Percentiles rank a stretch among this genome's conserved stretches.
These are phyloP conservation scores for Aegle marmelos DNA, from an alignment of 345 rosid genomes.

Conservation along the genomic window DNA sequence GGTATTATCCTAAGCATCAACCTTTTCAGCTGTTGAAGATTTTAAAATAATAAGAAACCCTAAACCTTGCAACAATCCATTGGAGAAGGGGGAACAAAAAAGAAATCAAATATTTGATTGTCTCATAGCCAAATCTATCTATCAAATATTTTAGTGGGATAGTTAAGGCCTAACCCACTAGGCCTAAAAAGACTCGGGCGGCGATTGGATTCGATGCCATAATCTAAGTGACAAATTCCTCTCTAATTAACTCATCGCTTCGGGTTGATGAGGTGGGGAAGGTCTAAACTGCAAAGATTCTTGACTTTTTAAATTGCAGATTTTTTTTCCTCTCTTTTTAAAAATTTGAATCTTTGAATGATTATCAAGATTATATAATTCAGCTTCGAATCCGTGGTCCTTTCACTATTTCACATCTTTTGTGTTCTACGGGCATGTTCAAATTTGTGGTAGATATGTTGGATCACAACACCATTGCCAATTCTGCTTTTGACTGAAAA, in stretches of 20 bases:
- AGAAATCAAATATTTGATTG: conserved; percentile 6
- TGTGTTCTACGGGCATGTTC: conserved; percentile 5
- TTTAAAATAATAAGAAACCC: not conserved
- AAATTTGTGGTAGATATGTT: conserved; percentile 5
- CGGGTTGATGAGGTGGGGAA: conserved; percentile 16
- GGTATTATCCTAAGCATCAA: conserved; percentile 3
- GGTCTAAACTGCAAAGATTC: conserved; percentile 23
- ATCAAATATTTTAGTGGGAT: no score
- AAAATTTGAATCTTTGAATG: conserved; percentile 25
- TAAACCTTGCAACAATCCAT: conserved; percentile 12
- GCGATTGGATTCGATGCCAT: conserved; percentile 41
- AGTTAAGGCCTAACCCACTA: conserved; percentile 34
- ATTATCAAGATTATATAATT: conserved; percentile 1
- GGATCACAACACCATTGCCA: conserved; percentile 5
- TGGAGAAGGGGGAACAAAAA: conserved; percentile 12
- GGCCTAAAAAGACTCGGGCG: conserved; percentile 14
- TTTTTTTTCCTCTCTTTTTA: not conserved
- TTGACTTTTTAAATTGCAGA: conserved; percentile 1
- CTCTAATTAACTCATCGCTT: conserved; percentile 19
- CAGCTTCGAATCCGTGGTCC: conserved; percentile 22
- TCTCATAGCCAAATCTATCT: not conserved
- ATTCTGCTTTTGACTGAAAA: conserved; percentile 29
- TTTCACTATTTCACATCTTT: not conserved
- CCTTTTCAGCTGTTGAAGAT: not conserved
- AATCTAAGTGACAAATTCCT: conserved; percentile 16